Conservation (phyloP, 129 eudicot genomes). For the Flaveria ramosissima region DNA sequence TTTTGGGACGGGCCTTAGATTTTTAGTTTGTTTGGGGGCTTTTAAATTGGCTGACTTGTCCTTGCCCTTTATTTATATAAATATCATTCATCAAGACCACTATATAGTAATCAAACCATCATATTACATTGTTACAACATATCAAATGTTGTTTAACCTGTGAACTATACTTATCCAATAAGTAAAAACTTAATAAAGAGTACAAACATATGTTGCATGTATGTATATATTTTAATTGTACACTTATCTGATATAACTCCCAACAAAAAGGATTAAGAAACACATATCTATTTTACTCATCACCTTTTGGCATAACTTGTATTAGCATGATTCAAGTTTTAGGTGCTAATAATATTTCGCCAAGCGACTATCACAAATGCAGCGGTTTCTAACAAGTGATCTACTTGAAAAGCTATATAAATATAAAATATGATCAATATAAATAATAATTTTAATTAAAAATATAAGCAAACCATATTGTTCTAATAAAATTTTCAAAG, state of each 20-base stretch:
- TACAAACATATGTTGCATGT: no score
- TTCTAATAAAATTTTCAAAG: not conserved
- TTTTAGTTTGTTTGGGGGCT: no score
- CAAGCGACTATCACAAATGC: not conserved
- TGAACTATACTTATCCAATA: no score
- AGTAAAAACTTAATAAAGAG: no score
- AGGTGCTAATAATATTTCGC: not conserved
- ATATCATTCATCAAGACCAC: no score
- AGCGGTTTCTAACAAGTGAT: not conserved
- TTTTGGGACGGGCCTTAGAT: no score
- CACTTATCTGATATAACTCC: not conserved
- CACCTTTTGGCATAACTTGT: not conserved
- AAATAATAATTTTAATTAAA: not conserved
- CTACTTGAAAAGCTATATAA: not conserved
- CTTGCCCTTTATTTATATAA: no score
- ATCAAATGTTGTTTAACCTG: no score
- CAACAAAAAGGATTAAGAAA: not conserved
- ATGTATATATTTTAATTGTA: no score
- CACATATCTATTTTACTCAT: not conserved
- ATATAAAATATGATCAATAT: not conserved
- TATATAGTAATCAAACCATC: no score
- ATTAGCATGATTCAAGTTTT: not conserved
- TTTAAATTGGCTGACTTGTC: no score
- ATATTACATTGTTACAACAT: no score
- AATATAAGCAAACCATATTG: not conserved